Evolutionary conservation across 345 rosid species (phyloP).

Genomic region (Acer yangbiense): DNA sequence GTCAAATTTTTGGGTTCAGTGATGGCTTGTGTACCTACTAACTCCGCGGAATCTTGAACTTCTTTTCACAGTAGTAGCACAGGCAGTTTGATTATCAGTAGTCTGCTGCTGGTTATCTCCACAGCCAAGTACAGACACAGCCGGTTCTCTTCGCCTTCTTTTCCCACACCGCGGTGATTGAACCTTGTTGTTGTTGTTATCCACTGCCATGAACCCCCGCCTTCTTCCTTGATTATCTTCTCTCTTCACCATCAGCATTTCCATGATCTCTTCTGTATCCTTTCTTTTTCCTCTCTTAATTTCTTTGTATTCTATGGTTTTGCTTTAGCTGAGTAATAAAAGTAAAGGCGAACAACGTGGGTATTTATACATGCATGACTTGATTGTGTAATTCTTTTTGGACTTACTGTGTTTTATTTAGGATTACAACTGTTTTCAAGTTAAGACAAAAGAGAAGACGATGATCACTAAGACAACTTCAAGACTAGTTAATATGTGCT

Average conservation of each 20-base stretch:
- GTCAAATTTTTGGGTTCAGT: not conserved
- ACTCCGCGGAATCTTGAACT: conserved; percentile 76
- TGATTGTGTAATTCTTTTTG: conserved; percentile 18
- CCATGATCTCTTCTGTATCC: conserved; percentile 24
- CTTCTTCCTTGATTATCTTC: conserved; percentile 38
- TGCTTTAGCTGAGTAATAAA: not conserved
- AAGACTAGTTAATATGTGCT: conserved; percentile 12
- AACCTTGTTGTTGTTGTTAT: conserved; percentile 4
- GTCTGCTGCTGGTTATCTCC: conserved; percentile 23
- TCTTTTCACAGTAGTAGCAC: conserved; percentile 58
- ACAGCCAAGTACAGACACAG: conserved; percentile 14
- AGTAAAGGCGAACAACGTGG: not conserved
- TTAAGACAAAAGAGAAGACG: conserved; percentile 22
- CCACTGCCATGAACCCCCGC: conserved; percentile 14
- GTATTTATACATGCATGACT: conserved; percentile 8
- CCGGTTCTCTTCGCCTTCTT: conserved; percentile 46
- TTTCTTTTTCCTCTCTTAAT: not conserved
- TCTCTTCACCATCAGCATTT: conserved; percentile 38
- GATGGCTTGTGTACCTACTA: conserved; percentile 47
- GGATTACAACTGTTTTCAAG: conserved; percentile 13
- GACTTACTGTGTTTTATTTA: conserved; percentile 17
- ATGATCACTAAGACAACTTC: conserved; percentile 19
- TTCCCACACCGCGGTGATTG: conserved; percentile 36
- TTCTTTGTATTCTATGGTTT: not conserved
- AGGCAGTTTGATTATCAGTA: conserved; percentile 33